Evolutionary conservation across 108 stramenopile genomes (phyloP).

Genomic region (Skeletonema costatum): DNA sequence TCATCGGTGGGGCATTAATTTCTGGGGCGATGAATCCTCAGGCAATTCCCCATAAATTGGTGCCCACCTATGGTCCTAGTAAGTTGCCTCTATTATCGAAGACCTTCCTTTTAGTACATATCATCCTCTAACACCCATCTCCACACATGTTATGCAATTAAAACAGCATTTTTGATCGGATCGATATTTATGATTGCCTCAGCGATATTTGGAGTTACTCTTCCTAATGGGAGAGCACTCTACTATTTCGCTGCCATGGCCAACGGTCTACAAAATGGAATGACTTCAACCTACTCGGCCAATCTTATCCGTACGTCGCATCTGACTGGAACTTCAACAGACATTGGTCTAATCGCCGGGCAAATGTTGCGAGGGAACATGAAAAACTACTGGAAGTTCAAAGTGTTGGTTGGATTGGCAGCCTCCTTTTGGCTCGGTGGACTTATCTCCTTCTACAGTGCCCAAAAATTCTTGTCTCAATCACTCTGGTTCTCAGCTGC

Average conservation of each 20-base stretch:
- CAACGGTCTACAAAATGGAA: slow-evolving; percentile 52
- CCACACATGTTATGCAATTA: no score
- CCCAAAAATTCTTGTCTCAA: background rate
- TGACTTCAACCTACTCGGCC: slow-evolving; percentile 49
- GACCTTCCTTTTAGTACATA: no score
- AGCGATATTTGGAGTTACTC: background rate
- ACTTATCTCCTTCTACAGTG: slow-evolving; percentile 24
- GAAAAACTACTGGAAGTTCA: slow-evolving; percentile 40
- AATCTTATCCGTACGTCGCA: slow-evolving; percentile 50
- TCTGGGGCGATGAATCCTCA: slow-evolving; percentile 37
- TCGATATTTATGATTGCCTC: slow-evolving; percentile 24
- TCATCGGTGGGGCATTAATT: slow-evolving; percentile 34
- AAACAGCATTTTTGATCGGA: slow-evolving; percentile 45
- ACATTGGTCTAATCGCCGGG: slow-evolving; percentile 44
- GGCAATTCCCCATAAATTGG: slow-evolving; percentile 43
- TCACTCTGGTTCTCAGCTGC: slow-evolving; percentile 31
- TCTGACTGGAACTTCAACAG: slow-evolving; percentile 48
- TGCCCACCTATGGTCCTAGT: slow-evolving; percentile 48
- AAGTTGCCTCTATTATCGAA: background rate
- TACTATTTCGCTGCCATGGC: slow-evolving; percentile 48
- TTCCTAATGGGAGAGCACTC: slow-evolving; percentile 1
- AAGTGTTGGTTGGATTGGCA: slow-evolving; percentile 21
- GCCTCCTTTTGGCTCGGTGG: slow-evolving; percentile 44
- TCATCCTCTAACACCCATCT: no score
- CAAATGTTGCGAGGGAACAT: slow-evolving; percentile 47